Evolutionary conservation across 495 filamentous ascomycete genomes (phyloP).

Genomic region (Melanomma pulvis-pyrius): DNA sequence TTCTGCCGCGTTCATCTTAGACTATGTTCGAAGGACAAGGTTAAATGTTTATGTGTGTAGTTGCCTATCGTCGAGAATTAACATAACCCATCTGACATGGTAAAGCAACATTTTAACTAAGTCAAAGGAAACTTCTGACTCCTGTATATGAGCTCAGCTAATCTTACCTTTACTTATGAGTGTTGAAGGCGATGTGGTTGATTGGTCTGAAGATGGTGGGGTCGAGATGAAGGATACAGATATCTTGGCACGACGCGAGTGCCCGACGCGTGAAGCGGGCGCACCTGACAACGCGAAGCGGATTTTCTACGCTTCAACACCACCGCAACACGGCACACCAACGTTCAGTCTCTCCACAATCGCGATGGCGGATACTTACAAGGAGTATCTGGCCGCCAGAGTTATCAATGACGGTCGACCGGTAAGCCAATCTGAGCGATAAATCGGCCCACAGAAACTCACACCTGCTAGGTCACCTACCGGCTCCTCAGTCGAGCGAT

Average conservation of each 20-base stretch:
- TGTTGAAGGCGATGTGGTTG: neutral
- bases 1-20: constrained; percentile 39
- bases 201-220: neutral
- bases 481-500: constrained; percentile 76
- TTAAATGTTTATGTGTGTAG: neutral
- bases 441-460: neutral
- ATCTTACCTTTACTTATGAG: neutral
- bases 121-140: neutral
- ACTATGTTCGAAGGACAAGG: neutral
- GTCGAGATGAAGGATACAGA: neutral
- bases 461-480: constrained; percentile 73
- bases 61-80: no score
- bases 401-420: constrained; percentile 76
- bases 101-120: neutral
- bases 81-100: neutral
- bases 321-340: constrained; percentile 36
- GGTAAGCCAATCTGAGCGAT: constrained; percentile 54
- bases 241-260: constrained; percentile 3
- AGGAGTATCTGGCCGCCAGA: constrained; percentile 70
- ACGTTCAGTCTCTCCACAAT: constrained; percentile 6
- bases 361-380: constrained; percentile 63
- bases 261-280: constrained; percentile 21
- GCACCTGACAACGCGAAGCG: constrained; percentile 34
- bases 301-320: constrained; percentile 46
- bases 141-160: neutral